Evolutionary conservation across 1,284 basidiomycete genomes (phyloP), one percentile per base, ranked within the genome.

Genomic region (Agroathelia rolfsii): DNA sequence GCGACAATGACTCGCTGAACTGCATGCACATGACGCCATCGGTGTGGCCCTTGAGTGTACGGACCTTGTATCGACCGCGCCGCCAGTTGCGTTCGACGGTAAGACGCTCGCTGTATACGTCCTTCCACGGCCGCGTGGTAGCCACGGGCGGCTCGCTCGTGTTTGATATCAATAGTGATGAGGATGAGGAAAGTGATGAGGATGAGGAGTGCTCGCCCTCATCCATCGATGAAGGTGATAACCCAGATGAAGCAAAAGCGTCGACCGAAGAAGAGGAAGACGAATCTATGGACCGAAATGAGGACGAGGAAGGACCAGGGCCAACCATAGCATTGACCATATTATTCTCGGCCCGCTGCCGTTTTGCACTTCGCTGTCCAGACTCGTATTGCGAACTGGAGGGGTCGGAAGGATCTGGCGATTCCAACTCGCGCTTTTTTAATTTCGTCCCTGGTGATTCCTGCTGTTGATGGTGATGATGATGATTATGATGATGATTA

Each of bases 1-100:
- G 81, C 7, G 76, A 66, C 14, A 96, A 70, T 3, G 81, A 77
- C 51, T 97, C 94, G 55, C 74, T 82, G 56, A 93, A 94, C 52
- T 97, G 93, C 4, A 99, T 70, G 55, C 94, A 98, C 83, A 97
- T 95, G 50, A 99, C 81, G 36, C 92, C 89, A 50, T 98, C 90
- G 4, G 86, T 85, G 58, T 99, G 95, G 1, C 95, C 94, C 45
- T 81, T 78, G 29, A 99, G 66, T 0, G 80, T 85, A 29, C 81
- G 83, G 28, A 84, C 81, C 3, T 74, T 79, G 58, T 82, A 94
- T 22, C 88, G 75, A 5, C 93, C 94, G 32, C 89, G 79, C 20
- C 94, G 76, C 95, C 95, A 99, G 55, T 98, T 98, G 28, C 90
- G 77, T 59, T 97, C 94, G 35, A 98, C 79, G 18, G 83, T 82